Percentiles rank a stretch among this genome's conserved stretches.
Evolutionary conservation across 139 green algal species (phyloP).

Genomic region (Chlamydomonas sp.): DNA sequence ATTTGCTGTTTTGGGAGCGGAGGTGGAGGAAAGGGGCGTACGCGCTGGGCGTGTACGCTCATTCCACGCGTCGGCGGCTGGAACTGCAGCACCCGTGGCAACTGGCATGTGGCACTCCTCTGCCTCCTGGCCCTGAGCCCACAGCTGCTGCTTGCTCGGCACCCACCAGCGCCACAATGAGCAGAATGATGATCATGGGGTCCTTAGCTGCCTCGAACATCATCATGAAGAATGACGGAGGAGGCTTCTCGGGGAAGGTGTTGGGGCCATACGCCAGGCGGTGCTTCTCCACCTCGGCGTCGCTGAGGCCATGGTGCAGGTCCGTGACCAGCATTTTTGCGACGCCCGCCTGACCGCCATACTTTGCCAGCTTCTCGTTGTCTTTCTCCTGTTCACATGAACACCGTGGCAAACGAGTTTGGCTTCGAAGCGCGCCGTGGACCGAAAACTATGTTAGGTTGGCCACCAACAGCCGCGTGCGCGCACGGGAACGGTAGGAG

Average conservation of each 20-base stretch:
- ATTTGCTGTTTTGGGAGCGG: no score
- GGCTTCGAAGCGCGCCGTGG: no score
- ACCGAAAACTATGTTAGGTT: no score
- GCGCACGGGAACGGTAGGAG: no score
- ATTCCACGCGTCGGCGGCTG: no score
- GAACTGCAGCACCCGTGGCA: no score
- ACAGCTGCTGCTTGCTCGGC: background rate
- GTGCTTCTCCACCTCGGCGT: slow-evolving; percentile 36
- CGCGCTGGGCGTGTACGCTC: no score
- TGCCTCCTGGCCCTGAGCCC: background rate
- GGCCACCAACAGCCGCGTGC: no score
- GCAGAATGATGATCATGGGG: slow-evolving; percentile 88
- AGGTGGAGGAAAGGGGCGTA: no score
- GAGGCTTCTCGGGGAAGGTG: slow-evolving; percentile 44
- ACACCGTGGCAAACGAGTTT: no score
- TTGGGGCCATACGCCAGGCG: slow-evolving; percentile 30
- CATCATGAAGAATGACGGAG: slow-evolving; percentile 71
- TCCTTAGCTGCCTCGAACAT: slow-evolving; percentile 84
- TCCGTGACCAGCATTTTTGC: slow-evolving; percentile 56
- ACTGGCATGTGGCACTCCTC: no score
- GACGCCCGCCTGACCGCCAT: slow-evolving; percentile 71
- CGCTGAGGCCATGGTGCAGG: slow-evolving; percentile 58
- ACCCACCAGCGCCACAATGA: slow-evolving; percentile 80
- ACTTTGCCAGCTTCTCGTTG: slow-evolving; percentile 37
- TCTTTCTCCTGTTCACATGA: slow-evolving; percentile 76